Evolutionary conservation across 768 basidiomycete species (phyloP).

Genomic region (Amanita subjunquillea): DNA sequence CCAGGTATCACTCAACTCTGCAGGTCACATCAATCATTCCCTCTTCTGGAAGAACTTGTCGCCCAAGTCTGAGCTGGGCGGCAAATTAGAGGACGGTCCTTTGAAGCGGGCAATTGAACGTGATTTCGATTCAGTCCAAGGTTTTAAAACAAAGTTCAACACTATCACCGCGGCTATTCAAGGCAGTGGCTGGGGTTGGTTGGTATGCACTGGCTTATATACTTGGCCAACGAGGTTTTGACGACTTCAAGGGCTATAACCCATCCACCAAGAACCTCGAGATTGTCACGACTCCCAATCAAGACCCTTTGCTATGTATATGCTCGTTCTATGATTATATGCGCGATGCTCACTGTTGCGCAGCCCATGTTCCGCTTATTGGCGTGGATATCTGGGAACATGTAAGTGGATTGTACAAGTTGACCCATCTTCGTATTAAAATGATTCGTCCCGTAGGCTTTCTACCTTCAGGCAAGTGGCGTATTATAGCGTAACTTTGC

Average conservation of each 20-base stretch:
- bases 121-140: slow-evolving; percentile 83
- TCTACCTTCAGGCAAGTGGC: slow-evolving; percentile 45
- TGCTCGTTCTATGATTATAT: background rate
- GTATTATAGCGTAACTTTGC: slow-evolving; percentile 1
- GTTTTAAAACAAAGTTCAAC: slow-evolving; percentile 81
- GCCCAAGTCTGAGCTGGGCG: slow-evolving; percentile 53
- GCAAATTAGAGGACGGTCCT: slow-evolving; percentile 51
- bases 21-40: slow-evolving; percentile 90
- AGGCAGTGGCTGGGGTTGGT: slow-evolving; percentile 98
- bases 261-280: slow-evolving; percentile 63
- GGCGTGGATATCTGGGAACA: slow-evolving; percentile 99
- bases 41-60: slow-evolving; percentile 98
- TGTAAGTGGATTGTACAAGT: slow-evolving; percentile 32
- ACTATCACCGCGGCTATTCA: slow-evolving; percentile 85
- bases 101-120: slow-evolving; percentile 68
- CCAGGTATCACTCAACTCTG: background rate
- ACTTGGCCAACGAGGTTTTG: background rate
- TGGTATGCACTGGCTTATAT: slow-evolving; percentile 35
- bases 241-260: slow-evolving; percentile 53
- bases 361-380: slow-evolving; percentile 82
- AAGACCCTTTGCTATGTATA: slow-evolving; percentile 71
- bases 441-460: slow-evolving; percentile 35
- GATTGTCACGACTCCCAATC: slow-evolving; percentile 89
- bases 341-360: background rate
- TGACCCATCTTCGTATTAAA: slow-evolving; percentile 4